Base-by-base conservation (phyloP, 352 stramenopile genomes). In the Pseudoperonospora humuli region DNA sequence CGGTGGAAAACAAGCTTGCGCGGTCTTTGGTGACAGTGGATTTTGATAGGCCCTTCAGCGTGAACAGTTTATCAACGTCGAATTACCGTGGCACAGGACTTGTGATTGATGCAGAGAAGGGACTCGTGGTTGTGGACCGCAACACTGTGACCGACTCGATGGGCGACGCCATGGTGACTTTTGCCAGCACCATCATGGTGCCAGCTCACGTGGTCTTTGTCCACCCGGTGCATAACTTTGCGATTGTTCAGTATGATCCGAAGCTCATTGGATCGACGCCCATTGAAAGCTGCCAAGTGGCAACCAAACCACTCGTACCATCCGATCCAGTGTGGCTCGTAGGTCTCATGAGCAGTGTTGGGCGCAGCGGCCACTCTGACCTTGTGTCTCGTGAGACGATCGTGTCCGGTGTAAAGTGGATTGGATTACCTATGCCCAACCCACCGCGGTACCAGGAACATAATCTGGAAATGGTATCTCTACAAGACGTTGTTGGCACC, bases 221-320 rank as follows among this genome's bases (percentile, higher is more conserved):
- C 1, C 89, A 97, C 48, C 89, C 89, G 5, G 75, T 95, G 45
- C 86, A 96, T 64, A 96, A 96, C 55, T 96, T 96, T 45, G 80
- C 82, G 6, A 91, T 96, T 45, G 75, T 97, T 11, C 80, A 94
- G 57, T 96, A 95, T 55, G 83, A 97, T 50, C 78, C 85, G 17
- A 81, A 81, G 50, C 61, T 88, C 8, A 91, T 93, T 51, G 81
- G 81, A 1, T 84, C 77, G 6, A 90, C 81, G 10, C 78, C 79
- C 0, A 86, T 93, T 29, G 61, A 87, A 44, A 86, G 75, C 48
- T 90, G 78, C 45, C 69, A 72, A 47, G 68, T 93, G 33, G 83
- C 78, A 7, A 51, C 57, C 2, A 70, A 76, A 39, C 64, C 70
- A 15, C 39, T 86, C 17, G 58, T 64, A 14, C 81, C 81, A 2